These are phyloP conservation scores for Fusarium odoratissimum DNA, from an alignment of 2,329 filamentous ascomycete genomes.

Conservation along the genomic window DNA sequence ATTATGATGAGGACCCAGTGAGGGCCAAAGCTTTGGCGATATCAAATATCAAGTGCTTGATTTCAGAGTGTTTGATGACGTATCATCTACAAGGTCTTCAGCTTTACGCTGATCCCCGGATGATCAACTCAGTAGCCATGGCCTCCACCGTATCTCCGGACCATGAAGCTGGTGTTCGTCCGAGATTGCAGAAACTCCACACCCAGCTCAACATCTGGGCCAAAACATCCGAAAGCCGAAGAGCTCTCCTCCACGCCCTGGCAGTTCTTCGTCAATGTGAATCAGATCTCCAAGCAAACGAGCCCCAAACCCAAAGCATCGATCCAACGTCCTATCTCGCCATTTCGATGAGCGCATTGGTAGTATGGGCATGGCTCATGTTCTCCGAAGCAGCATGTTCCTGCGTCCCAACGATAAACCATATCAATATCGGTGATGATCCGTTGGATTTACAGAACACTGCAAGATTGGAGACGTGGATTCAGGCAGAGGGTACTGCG, in stretches of 20 bases:
- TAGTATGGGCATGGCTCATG: slow-evolving; percentile 53
- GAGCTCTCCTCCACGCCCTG: slow-evolving; percentile 50
- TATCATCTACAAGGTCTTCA: slow-evolving; percentile 53
- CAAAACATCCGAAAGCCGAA: slow-evolving; percentile 44
- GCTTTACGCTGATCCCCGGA: slow-evolving; percentile 50
- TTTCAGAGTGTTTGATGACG: slow-evolving; percentile 50
- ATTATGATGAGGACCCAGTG: slow-evolving; percentile 41
- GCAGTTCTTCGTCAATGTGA: slow-evolving; percentile 48
- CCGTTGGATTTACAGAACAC: slow-evolving; percentile 41
- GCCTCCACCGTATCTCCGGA: slow-evolving; percentile 19
- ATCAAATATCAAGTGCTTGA: slow-evolving; percentile 45
- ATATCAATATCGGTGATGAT: slow-evolving; percentile 40
- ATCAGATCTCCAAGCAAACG: slow-evolving; percentile 29
- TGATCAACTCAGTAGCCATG: slow-evolving; percentile 44
- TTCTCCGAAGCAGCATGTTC: slow-evolving; percentile 43
- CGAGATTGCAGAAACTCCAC: slow-evolving; percentile 36
- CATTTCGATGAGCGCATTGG: slow-evolving; percentile 46
- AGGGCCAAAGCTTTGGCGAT: slow-evolving; percentile 42
- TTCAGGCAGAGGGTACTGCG: slow-evolving; percentile 38
- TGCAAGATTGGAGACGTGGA: slow-evolving; percentile 46
- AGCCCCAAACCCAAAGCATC: slow-evolving; percentile 24
- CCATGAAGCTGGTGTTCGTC: slow-evolving; percentile 24
- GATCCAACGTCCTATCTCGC: slow-evolving; percentile 53
- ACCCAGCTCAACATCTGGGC: slow-evolving; percentile 48
- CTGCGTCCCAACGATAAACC: slow-evolving; percentile 44